Evolutionary conservation across 2,329 filamentous ascomycete genomes (phyloP), one percentile per base, ranked within the genome.

Genomic region (Pseudopithomyces chartarum): DNA sequence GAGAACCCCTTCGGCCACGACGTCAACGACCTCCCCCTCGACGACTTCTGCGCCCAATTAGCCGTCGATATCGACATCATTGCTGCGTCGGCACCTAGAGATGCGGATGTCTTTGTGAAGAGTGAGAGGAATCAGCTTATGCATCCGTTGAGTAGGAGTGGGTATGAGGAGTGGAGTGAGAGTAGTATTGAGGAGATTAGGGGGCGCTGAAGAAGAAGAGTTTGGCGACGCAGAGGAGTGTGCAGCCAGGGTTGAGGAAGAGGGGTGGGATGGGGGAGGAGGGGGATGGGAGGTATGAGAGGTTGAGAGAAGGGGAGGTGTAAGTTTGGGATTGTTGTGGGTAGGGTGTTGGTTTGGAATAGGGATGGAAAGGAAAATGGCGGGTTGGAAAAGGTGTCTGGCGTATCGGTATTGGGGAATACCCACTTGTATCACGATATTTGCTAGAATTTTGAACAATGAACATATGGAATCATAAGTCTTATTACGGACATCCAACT

Each of bases 1-100:
- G 91, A 95, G 75, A 92, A 95, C 68, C 91, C 91, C 5, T 95
- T 95, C 73, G 91, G 91, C 55, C 82, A 87, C 61, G 91, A 95
- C 61, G 90, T 93, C 64, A 95, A 95, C 70, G 91, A 95, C 74
- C 78, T 73, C 2, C 71, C 71, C 11, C 65, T 74, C 3, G 90
- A 94, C 68, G 79, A 82, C 10, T 96, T 88, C 80, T 95, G 91
- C 76, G 82, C 85, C 23, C 88, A 92, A 69, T 83, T 95, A 53
- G 84, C 87, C 13, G 75, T 82, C 12, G 91, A 96, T 64, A 80
- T 95, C 59, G 89, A 94, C 67, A 85, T 90, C 55, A 86, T 94
- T 63, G 86, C 88, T 46, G 82, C 85, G 54, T 78, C 75, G 6
- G 80, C 81, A 1, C 77, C 84, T 20, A 83, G 84, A 1, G 77